Conservation (phyloP, 1,139 yeast genomes). For the Debaryomyces coudertii region DNA sequence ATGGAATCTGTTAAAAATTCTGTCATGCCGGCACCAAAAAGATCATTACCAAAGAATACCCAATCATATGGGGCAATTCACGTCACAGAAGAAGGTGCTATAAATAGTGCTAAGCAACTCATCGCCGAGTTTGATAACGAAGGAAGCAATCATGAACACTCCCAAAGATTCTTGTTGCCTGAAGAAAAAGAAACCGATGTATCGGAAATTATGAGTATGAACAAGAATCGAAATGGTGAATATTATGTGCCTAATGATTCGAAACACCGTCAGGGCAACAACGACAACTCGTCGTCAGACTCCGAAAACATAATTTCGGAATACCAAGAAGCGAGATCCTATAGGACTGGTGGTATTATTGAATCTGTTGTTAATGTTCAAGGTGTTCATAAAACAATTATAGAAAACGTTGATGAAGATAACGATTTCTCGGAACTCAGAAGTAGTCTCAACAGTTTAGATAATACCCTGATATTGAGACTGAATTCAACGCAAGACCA, state of each 20-base stretch:
- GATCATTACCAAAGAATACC: background rate
- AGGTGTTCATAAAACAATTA: constrained; percentile 86
- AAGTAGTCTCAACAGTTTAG: constrained; percentile 6
- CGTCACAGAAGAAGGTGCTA: constrained; percentile 55
- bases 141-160: background rate
- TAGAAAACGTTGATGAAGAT: constrained; percentile 59
- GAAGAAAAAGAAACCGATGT: constrained; percentile 36
- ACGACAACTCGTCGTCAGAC: constrained; percentile 3
- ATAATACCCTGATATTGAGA: background rate
- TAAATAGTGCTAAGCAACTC: constrained; percentile 33
- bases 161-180: constrained; percentile 27
- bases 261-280: constrained; percentile 2
- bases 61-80: constrained; percentile 45
- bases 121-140: background rate
- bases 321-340: constrained; percentile 40
- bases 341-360: constrained; percentile 70
- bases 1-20: constrained; percentile 28
- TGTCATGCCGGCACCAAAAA: constrained; percentile 21
- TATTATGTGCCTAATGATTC: background rate
- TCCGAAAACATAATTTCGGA: constrained; percentile 20
- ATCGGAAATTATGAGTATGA: constrained; percentile 23
- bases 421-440: constrained; percentile 17
- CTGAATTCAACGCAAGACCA: constrained; percentile 3
- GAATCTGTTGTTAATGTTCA: constrained; percentile 84
- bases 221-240: background rate